Evolutionary conservation across 75 land plant species (phyloP).

Genomic region (Cryptomeria japonica): DNA sequence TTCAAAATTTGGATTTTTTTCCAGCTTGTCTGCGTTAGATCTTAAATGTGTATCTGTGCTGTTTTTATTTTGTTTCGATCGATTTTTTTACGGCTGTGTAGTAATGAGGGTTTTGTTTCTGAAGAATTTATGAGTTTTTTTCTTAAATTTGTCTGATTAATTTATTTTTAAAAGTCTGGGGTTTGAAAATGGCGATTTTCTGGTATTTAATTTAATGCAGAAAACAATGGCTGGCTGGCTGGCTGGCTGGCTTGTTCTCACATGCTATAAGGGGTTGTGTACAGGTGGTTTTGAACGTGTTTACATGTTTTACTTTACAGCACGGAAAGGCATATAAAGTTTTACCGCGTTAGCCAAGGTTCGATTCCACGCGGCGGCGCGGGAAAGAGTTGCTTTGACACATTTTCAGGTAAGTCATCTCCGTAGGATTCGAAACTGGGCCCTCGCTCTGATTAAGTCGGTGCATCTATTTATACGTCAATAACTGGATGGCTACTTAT

Average conservation of each 20-base stretch:
- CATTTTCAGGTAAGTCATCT: background rate
- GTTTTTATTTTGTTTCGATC: background rate
- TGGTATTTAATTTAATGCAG: background rate
- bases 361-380: background rate
- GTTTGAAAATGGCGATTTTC: background rate
- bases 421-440: background rate
- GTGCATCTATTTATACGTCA: background rate
- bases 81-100: background rate
- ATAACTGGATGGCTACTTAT: background rate
- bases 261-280: background rate
- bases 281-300: background rate
- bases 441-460: background rate
- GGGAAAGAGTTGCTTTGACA: background rate
- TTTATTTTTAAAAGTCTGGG: too few species aligned
- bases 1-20: background rate
- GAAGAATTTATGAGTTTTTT: background rate
- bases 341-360: background rate
- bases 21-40: background rate
- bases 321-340: background rate
- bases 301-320: background rate
- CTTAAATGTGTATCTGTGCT: background rate
- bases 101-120: background rate
- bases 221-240: background rate
- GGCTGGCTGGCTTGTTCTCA: background rate
- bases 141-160: too few species aligned